Evolutionary conservation across 2,329 filamentous ascomycete species (phyloP).

Genomic region (Balansia obtecta): DNA sequence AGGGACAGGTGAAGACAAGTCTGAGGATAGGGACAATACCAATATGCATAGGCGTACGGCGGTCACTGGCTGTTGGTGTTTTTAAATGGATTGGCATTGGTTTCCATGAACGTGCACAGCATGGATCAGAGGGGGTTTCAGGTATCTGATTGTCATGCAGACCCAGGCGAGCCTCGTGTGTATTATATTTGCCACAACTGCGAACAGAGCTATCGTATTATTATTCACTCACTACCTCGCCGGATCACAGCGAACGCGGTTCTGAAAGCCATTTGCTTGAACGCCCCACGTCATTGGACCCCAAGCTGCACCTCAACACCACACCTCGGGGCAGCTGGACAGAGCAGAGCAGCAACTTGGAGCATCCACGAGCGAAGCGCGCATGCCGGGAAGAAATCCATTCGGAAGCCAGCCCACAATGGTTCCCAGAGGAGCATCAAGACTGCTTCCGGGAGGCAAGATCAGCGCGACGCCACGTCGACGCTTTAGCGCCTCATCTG

Average conservation of each 20-base stretch:
- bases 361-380: background rate
- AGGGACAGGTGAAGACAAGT: background rate
- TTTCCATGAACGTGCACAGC: too few species aligned
- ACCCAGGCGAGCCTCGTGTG: too few species aligned
- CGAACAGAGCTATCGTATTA: too few species aligned
- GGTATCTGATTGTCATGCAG: too few species aligned
- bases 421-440: slow-evolving; percentile 2
- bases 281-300: background rate
- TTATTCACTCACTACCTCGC: too few species aligned
- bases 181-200: too few species aligned
- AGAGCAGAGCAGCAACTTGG: background rate
- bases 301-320: too few species aligned
- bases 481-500: slow-evolving; percentile 24
- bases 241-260: background rate
- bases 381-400: background rate
- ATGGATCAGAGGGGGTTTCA: too few species aligned
- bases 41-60: background rate
- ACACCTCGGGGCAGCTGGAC: background rate
- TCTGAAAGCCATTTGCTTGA: background rate
- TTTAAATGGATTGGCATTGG: background rate
- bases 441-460: background rate
- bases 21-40: background rate
- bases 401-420: slow-evolving; percentile 2
- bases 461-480: background rate
- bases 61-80: background rate